A percentile compares a stretch with the other conserved stretches of the same genome.
Evolutionary conservation across 306 rosid genomes (phyloP).

Genomic region (Elaeagnus macrophylla): DNA sequence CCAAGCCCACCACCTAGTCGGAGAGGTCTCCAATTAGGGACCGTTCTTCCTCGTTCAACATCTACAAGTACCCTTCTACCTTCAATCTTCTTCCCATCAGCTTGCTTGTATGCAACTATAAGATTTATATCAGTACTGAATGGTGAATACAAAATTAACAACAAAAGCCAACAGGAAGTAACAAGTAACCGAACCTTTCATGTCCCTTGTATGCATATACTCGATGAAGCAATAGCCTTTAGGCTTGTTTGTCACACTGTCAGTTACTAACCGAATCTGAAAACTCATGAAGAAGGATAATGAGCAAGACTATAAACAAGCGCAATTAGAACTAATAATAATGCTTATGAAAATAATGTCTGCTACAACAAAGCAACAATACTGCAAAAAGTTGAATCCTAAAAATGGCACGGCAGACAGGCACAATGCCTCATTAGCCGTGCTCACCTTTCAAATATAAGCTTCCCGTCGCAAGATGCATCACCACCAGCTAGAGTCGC

Average conservation of each 20-base stretch:
- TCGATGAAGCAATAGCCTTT: slow-evolving; percentile 93
- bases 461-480: slow-evolving; percentile 90
- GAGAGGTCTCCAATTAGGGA: slow-evolving; percentile 99
- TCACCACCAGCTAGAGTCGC: slow-evolving; percentile 97
- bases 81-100: slow-evolving; percentile 96
- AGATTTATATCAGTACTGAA: slow-evolving; percentile 8
- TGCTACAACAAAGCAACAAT: slow-evolving; percentile 10
- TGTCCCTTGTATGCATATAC: slow-evolving; percentile 89
- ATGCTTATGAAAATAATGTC: neutral
- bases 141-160: neutral
- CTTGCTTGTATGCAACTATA: slow-evolving; percentile 99
- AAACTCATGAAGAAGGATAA: slow-evolving; percentile 7
- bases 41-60: slow-evolving; percentile 98
- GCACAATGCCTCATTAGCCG: slow-evolving; percentile 99
- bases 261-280: slow-evolving; percentile 80
- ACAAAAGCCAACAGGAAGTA: slow-evolving; percentile 9
- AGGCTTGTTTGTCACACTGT: slow-evolving; percentile 67
- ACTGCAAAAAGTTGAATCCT: slow-evolving; percentile 40
- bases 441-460: slow-evolving; percentile 97
- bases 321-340: slow-evolving; percentile 14
- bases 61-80: slow-evolving; percentile 96
- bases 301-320: slow-evolving; percentile 12
- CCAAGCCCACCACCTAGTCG: slow-evolving; percentile 99
- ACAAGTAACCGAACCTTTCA: slow-evolving; percentile 61
- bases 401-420: slow-evolving; percentile 99